Base-by-base conservation (phyloP, 768 basidiomycete genomes). In the Tephrocybe rancida region DNA sequence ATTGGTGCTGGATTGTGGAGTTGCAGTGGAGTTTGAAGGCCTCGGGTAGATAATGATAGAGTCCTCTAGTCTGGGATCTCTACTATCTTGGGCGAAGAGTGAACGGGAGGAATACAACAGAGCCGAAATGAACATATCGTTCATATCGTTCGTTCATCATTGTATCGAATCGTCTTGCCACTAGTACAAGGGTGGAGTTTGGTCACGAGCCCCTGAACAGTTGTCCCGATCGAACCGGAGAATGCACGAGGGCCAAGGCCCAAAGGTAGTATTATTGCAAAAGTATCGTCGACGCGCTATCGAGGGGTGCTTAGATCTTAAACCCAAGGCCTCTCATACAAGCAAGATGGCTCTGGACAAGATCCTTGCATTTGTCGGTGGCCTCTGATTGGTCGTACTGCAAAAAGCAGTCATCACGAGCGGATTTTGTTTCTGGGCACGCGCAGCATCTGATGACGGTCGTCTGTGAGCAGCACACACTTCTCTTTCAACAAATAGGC, bases 261-360 rank as follows among this genome's bases (percentile, higher is more conserved):
- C 30, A 13, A 7, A 32, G 30, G 6, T 32, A 22, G n/a, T 21
- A 41, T 41, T 41, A 41, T 21, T 30, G 44, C 16, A 10, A 37
- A 37, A 8, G 21, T 48, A 27, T 48, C n/a, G 7, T 30, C 14
- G 35, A 37, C n/a, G 8, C 14, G n/a, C n/a, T 44, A 44, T 21
- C 22, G 24, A 38, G 10, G 21, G 26, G 25, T 2, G 38, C 21
- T 67, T 75, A 91, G 9, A 91, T 69, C 61, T 93, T 90, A 82
- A 98, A 98, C 10, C 96, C 96, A 44, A 92, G 81, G 16, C 79
- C 73, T 35, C 86, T 80, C 97, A 99, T 99, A 76, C 97, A 99
- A 11, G 87, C 83, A 46, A 93, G 75, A 61, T 98, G 96, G 54
- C 77, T 81, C 64, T 84, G 80, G 3, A 99, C 81, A 42, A 94